These are phyloP conservation scores for Phalaenopsis equestris DNA, from an alignment of 106 monocot species.

Conservation along the genomic window DNA sequence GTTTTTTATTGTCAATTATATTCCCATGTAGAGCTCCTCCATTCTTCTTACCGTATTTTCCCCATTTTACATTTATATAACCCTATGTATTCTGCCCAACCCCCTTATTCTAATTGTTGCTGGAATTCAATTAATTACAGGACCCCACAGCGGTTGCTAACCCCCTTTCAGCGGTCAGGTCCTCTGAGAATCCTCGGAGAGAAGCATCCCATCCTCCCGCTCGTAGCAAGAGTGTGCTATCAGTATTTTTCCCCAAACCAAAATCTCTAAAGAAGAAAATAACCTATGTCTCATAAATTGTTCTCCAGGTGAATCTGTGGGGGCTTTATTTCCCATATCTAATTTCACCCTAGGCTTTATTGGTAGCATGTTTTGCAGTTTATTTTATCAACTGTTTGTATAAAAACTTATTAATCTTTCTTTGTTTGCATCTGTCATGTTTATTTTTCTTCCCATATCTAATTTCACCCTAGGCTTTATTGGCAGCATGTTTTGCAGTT, in stretches of 20 bases:
- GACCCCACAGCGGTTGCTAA: constrained; percentile 27
- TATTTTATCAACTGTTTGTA: background rate
- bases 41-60: no score
- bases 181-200: constrained; percentile 38
- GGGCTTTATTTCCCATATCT: background rate
- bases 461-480: background rate
- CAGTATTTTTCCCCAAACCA: constrained; percentile 66
- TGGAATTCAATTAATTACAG: constrained; percentile 17
- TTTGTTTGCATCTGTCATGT: no score
- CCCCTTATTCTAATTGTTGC: no score
- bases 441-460: no score
- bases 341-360: background rate
- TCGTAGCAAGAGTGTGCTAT: constrained; percentile 60
- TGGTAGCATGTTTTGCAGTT: background rate
- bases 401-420: no score
- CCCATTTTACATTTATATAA: no score
- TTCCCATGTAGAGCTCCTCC: no score
- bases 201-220: constrained; percentile 40
- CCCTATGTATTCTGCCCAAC: no score
- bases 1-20: no score
- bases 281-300: constrained; percentile 13
- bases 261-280: constrained; percentile 51
- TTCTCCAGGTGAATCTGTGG: background rate
- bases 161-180: constrained; percentile 37
- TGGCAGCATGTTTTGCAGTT: background rate